phyloP scores from a whole-genome alignment of 495 filamentous ascomycete genomes.

The Trichoderma asperelloides region DNA sequence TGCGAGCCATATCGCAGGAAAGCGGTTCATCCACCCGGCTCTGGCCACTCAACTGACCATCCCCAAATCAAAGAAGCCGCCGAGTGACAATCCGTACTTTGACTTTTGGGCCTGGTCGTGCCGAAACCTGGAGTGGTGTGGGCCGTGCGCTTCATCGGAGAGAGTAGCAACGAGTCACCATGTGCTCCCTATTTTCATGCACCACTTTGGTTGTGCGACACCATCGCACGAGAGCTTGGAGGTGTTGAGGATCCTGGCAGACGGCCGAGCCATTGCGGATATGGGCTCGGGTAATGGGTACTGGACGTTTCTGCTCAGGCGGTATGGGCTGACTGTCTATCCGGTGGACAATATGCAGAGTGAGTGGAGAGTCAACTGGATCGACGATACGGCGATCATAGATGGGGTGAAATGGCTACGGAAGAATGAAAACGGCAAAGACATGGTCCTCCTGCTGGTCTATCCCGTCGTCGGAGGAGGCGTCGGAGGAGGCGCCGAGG shows the following conservation, averaged over 20 bases:
- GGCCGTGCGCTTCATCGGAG: conserved; percentile 30
- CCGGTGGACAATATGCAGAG: conserved; percentile 46
- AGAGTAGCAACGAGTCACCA: conserved; percentile 29
- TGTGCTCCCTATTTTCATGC: conserved; percentile 53
- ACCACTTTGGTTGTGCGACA: conserved; percentile 57
- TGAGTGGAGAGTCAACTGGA: conserved; percentile 49
- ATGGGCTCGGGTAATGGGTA: conserved; percentile 54
- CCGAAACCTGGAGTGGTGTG: conserved; percentile 39
- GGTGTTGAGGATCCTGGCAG: conserved; percentile 37
- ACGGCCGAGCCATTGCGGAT: conserved; percentile 36
- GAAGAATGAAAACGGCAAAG: conserved; percentile 26
- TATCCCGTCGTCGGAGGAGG: conserved; percentile 49
- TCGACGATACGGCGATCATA: conserved; percentile 42
- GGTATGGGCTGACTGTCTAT: conserved; percentile 27
- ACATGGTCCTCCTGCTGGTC: conserved; percentile 47
- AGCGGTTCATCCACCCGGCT: conserved; percentile 27
- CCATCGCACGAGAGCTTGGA: conserved; percentile 46
- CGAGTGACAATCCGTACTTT: conserved; percentile 45
- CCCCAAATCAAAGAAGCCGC: conserved; percentile 29
- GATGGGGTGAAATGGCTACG: conserved; percentile 40
- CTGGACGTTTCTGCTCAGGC: conserved; percentile 51
- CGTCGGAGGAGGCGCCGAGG: conserved; percentile 20
- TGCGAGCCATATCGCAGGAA: conserved; percentile 37
- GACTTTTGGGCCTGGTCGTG: conserved; percentile 45
- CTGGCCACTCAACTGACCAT: conserved; percentile 23